These are phyloP conservation scores for Penicillium fuscoglaucum DNA, from an alignment of 2,329 filamentous ascomycete genomes.

Conservation along the genomic window DNA sequence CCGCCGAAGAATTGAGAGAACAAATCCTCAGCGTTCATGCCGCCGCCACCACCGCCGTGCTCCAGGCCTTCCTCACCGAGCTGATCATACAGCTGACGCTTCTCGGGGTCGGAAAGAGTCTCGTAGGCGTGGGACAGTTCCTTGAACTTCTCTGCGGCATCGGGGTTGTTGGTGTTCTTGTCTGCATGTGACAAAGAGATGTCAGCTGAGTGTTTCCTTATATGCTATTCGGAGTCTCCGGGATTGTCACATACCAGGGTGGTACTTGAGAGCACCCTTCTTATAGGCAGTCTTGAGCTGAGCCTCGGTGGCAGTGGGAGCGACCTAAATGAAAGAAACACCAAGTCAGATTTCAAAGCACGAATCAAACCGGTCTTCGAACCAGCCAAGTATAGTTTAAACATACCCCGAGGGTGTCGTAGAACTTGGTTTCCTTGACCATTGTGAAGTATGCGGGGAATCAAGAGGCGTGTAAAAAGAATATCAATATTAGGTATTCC, in stretches of 20 bases:
- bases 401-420: slow-evolving; percentile 51
- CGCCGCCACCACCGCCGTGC: slow-evolving; percentile 73
- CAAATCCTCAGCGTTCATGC: slow-evolving; percentile 94
- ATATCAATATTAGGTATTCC: slow-evolving; percentile 1
- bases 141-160: slow-evolving; percentile 97
- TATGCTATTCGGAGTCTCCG: slow-evolving; percentile 14
- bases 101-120: slow-evolving; percentile 86
- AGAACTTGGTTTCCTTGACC: slow-evolving; percentile 54
- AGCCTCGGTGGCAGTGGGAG: slow-evolving; percentile 75
- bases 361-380: background rate
- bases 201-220: slow-evolving; percentile 3
- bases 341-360: slow-evolving; percentile 24
- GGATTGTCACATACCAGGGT: slow-evolving; percentile 70
- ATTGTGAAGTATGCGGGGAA: slow-evolving; percentile 39
- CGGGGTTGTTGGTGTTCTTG: slow-evolving; percentile 93
- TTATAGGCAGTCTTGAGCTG: slow-evolving; percentile 95
- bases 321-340: slow-evolving; percentile 57
- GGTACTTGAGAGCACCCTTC: slow-evolving; percentile 84
- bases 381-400: background rate
- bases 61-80: slow-evolving; percentile 97
- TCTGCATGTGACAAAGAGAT: slow-evolving; percentile 54
- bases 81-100: slow-evolving; percentile 90
- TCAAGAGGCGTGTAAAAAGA: slow-evolving; percentile 19
- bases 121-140: slow-evolving; percentile 95
- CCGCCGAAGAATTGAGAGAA: slow-evolving; percentile 96